These are phyloP conservation scores for Streptanthus diversifolius DNA, from an alignment of 345 rosid genomes.

Conservation along the genomic window DNA sequence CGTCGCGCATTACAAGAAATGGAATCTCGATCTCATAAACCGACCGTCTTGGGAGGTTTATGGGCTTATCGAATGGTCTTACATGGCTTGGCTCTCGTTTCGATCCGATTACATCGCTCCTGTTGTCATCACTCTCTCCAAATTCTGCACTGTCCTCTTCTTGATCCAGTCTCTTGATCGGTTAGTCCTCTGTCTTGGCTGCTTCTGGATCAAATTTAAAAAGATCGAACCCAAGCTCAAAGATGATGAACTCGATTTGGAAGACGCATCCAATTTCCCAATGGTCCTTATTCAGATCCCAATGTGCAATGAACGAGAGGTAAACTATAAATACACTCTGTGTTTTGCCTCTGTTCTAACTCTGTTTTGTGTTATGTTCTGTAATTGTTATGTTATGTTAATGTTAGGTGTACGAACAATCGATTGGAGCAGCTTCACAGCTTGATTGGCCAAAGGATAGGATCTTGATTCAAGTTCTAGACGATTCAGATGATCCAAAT, in stretches of 20 bases:
- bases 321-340: conserved; percentile 13
- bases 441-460: conserved; percentile 88
- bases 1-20: conserved; percentile 63
- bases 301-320: conserved; percentile 96
- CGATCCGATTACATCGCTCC: conserved; percentile 77
- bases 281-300: conserved; percentile 97
- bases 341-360: neutral
- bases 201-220: conserved; percentile 82
- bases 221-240: conserved; percentile 56
- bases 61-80: conserved; percentile 66
- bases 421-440: conserved; percentile 74
- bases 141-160: conserved; percentile 68
- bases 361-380: neutral
- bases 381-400: neutral
- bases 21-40: conserved; percentile 59
- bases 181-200: conserved; percentile 65
- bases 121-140: conserved; percentile 50
- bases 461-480: conserved; percentile 79
- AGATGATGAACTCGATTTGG: conserved; percentile 48
- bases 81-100: conserved; percentile 73
- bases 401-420: conserved; percentile 69
- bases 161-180: conserved; percentile 88
- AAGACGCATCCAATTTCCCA: conserved; percentile 60
- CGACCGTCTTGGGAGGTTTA: conserved; percentile 64
- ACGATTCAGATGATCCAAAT: conserved; percentile 70